These are phyloP conservation scores for Thermomucor indicae-seudaticae DNA, from an alignment of 371 early-diverging fungal genomes.

Conservation along the genomic window DNA sequence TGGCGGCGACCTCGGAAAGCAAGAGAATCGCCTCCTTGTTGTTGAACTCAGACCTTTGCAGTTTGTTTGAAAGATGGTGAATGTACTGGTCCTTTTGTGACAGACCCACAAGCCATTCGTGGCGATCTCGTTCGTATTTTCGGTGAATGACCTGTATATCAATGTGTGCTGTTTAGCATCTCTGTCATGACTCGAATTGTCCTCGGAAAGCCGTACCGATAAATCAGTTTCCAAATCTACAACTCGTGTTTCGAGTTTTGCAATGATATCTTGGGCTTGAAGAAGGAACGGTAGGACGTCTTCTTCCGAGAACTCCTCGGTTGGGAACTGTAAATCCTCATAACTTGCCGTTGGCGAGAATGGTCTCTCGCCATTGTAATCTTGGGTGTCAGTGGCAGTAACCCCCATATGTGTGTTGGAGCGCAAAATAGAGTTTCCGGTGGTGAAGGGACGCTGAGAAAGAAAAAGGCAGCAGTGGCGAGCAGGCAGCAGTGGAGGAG, in stretches of 20 bases:
- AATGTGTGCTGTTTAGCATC: neutral
- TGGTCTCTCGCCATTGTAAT: conserved; percentile 2
- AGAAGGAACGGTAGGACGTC: conserved; percentile 50
- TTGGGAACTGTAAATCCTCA: conserved; percentile 11
- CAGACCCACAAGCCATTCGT: conserved; percentile 49
- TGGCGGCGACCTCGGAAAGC: conserved; percentile 31
- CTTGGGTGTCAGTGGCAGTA: neutral
- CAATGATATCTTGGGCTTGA: conserved; percentile 54
- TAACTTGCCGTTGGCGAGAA: too few relatives aligned
- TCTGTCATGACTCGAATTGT: too few relatives aligned
- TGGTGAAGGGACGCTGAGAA: neutral
- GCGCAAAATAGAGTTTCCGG: neutral
- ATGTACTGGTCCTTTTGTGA: conserved; percentile 57
- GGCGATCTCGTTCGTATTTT: conserved; percentile 53
- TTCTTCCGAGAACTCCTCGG: conserved; percentile 36
- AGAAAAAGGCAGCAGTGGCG: too few relatives aligned
- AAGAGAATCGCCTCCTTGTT: conserved; percentile 49
- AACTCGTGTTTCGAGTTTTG: conserved; percentile 51
- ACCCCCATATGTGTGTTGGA: neutral
- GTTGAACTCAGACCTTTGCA: conserved; percentile 48
- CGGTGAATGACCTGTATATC: conserved; percentile 41
- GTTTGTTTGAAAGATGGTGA: conserved; percentile 43
- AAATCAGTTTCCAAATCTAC: conserved; percentile 51
- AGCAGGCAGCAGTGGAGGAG: too few relatives aligned
- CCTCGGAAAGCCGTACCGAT: conserved; percentile 24